Percentiles rank a stretch among this genome's conserved stretches.
These are phyloP conservation scores for Exutisphaerella laricina DNA, from an alignment of 2,329 filamentous ascomycete genomes.

Conservation along the genomic window DNA sequence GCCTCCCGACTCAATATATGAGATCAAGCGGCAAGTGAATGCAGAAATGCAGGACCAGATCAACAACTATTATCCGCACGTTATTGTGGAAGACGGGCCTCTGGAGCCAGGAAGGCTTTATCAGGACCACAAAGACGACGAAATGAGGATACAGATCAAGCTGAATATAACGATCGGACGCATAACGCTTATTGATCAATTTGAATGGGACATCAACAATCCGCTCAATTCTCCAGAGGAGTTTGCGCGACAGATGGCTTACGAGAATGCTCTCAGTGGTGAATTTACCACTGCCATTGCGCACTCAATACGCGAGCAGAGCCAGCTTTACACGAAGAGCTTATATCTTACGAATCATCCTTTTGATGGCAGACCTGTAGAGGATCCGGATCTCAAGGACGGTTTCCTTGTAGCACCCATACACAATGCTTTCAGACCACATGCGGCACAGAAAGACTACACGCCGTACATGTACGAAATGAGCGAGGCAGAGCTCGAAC, in stretches of 20 bases:
- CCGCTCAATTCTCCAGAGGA: constrained; percentile 89
- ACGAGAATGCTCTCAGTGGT: constrained; percentile 82
- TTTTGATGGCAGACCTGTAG: constrained; percentile 88
- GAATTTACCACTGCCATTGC: constrained; percentile 98
- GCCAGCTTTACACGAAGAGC: constrained; percentile 88
- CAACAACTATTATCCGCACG: constrained; percentile 86
- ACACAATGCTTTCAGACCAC: constrained; percentile 75
- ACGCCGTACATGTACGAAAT: constrained; percentile 91
- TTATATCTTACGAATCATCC: constrained; percentile 89
- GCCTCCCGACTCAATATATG: constrained; percentile 58
- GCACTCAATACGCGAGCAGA: constrained; percentile 94
- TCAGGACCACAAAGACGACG: constrained; percentile 93
- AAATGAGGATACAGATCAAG: constrained; percentile 95
- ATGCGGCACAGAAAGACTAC: constrained; percentile 90
- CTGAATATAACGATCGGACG: constrained; percentile 96
- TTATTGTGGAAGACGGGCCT: constrained; percentile 82
- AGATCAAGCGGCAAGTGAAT: constrained; percentile 54
- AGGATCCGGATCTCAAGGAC: constrained; percentile 81
- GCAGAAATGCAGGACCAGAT: constrained; percentile 84
- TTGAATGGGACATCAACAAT: constrained; percentile 99
- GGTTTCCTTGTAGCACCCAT: constrained; percentile 84
- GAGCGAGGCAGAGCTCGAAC: constrained; percentile 81
- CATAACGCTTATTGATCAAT: constrained; percentile 91
- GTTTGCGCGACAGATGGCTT: constrained; percentile 83
- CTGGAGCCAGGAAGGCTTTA: constrained; percentile 88